Percentiles rank a stretch among this genome's conserved stretches.
Evolutionary conservation across 192 early-diverging fungal genomes (phyloP).

Genomic region (Ambispora gerdemannii): DNA sequence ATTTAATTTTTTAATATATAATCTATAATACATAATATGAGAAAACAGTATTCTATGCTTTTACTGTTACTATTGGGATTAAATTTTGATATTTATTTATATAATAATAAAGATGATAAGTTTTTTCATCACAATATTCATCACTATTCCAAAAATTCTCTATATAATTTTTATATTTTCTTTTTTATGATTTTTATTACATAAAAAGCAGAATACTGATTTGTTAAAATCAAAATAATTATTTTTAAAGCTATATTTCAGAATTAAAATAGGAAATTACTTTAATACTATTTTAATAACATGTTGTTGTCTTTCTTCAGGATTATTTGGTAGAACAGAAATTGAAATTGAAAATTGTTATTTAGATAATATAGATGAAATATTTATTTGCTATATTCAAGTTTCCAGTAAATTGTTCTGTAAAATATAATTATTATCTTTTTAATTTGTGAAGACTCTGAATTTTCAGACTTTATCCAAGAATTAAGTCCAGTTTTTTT

Average conservation of each 20-base stretch:
- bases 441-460: background rate
- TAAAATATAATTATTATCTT: background rate
- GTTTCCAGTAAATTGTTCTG: constrained; percentile 9
- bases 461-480: constrained; percentile 8
- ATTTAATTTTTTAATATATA: too few species aligned
- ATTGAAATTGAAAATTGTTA: background rate
- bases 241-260: constrained; percentile 20
- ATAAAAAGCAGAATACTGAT: constrained; percentile 17
- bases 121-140: constrained; percentile 25
- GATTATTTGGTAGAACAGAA: background rate
- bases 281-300: constrained; percentile 14
- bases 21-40: too few species aligned
- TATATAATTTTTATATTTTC: constrained; percentile 27
- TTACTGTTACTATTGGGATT: constrained; percentile 28
- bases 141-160: constrained; percentile 17
- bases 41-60: constrained; percentile 14
- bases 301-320: background rate
- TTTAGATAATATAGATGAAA: background rate
- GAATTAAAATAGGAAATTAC: background rate
- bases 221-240: constrained; percentile 19
- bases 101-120: constrained; percentile 23
- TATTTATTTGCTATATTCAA: background rate
- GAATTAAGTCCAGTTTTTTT: constrained; percentile 8
- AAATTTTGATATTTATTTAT: constrained; percentile 31
- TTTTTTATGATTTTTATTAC: constrained; percentile 28